Conservation (phyloP, 768 basidiomycete genomes). For the Tylopilus rubrobrunneus region DNA sequence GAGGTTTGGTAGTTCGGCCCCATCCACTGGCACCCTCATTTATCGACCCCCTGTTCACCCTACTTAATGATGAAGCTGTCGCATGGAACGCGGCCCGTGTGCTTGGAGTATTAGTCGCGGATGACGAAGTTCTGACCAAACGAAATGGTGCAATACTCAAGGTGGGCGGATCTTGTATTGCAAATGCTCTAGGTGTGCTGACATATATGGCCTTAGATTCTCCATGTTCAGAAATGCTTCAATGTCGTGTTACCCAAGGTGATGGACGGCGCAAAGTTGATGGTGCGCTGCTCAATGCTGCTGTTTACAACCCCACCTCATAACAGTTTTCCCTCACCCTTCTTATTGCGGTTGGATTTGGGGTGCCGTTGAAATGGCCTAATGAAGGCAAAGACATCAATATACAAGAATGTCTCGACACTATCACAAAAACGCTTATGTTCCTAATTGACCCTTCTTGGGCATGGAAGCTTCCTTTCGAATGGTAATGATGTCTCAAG, state of each 20-base stretch:
- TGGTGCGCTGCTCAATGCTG: slow-evolving; percentile 37
- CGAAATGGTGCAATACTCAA: slow-evolving; percentile 73
- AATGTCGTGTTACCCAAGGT: slow-evolving; percentile 68
- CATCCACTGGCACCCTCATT: slow-evolving; percentile 56
- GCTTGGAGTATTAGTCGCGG: slow-evolving; percentile 61
- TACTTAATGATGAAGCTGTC: slow-evolving; percentile 64
- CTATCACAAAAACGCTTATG: slow-evolving; percentile 1
- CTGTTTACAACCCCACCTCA: background rate
- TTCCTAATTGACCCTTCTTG: slow-evolving; percentile 11
- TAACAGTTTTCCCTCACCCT: slow-evolving; percentile 14
- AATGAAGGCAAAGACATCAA: slow-evolving; percentile 4
- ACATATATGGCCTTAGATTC: slow-evolving; percentile 42
- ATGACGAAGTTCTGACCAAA: slow-evolving; percentile 69
- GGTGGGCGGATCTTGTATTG: slow-evolving; percentile 38
- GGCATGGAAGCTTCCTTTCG: slow-evolving; percentile 19
- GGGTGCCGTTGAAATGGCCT: slow-evolving; percentile 14
- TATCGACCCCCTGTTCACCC: slow-evolving; percentile 60
- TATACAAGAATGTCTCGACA: slow-evolving; percentile 8
- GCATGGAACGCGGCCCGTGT: slow-evolving; percentile 73
- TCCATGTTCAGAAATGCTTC: slow-evolving; percentile 75
- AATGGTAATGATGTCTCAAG: slow-evolving; percentile 2
- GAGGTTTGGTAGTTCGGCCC: slow-evolving; percentile 74
- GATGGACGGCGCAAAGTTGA: slow-evolving; percentile 58
- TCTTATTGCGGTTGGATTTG: slow-evolving; percentile 20
- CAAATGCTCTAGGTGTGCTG: background rate